phyloP scores from a whole-genome alignment of 306 rosid genomes.

The cucumber (Cucumis sativus) region Cucumber_9930_V3 NC_026658.2:24238501-24239000 shows the following conservation, averaged over 20 bases:
- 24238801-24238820: slow-evolving; percentile 56
- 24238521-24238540: slow-evolving; percentile 71
- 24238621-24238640: slow-evolving; percentile 62
- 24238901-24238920: slow-evolving; percentile 35
- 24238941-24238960: background rate
- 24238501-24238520: slow-evolving; percentile 35
- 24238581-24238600: slow-evolving; percentile 84
- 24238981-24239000: background rate
- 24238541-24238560: slow-evolving; percentile 59
- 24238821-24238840: slow-evolving; percentile 55
- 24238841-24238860: slow-evolving; percentile 72
- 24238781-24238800: slow-evolving; percentile 65
- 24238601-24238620: slow-evolving; percentile 96
- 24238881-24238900: slow-evolving; percentile 56
- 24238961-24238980: background rate
- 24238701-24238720: background rate
- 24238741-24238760: background rate
- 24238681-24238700: background rate
- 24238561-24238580: slow-evolving; percentile 52
- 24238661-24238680: background rate
- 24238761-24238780: slow-evolving; percentile 24
- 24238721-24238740: background rate
- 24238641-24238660: background rate
- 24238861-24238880: slow-evolving; percentile 80
- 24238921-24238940: background rate